phyloP scores from a whole-genome alignment of 305 asterid species.

The Fraxinus greggii region DNA sequence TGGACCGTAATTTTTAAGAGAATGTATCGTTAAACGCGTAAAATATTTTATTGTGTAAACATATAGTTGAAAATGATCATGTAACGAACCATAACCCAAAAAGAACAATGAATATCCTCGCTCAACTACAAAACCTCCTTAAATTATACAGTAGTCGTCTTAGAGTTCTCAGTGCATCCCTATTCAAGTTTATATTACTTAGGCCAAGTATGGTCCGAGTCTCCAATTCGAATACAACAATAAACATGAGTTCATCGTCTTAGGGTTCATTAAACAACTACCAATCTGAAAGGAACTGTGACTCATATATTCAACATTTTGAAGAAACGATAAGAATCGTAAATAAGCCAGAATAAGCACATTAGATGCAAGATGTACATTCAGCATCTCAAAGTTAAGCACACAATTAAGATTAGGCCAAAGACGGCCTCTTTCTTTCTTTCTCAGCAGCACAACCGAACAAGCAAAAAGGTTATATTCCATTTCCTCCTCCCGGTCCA shows the following conservation, averaged over 20 bases:
- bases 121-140: too few relatives aligned
- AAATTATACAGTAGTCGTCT: too few relatives aligned
- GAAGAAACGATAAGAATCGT: constrained; percentile 25
- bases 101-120: neutral
- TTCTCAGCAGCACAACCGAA: constrained; percentile 43
- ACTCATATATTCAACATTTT: neutral
- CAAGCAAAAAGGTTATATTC: constrained; percentile 63
- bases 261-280: neutral
- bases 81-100: too few relatives aligned
- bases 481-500: constrained; percentile 20
- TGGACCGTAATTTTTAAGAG: too few relatives aligned
- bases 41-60: too few relatives aligned
- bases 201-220: neutral
- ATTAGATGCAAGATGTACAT: constrained; percentile 38
- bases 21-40: too few relatives aligned
- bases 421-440: constrained; percentile 44
- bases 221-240: neutral
- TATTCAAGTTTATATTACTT: neutral
- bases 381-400: constrained; percentile 33
- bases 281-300: neutral
- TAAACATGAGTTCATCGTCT: neutral
- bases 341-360: constrained; percentile 16
- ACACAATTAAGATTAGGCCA: constrained; percentile 30
- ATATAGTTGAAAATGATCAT: too few relatives aligned
- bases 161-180: neutral